These are phyloP conservation scores for Raddia distichophylla DNA, from an alignment of 176 grass and related monocot species.

Conservation along the genomic window DNA sequence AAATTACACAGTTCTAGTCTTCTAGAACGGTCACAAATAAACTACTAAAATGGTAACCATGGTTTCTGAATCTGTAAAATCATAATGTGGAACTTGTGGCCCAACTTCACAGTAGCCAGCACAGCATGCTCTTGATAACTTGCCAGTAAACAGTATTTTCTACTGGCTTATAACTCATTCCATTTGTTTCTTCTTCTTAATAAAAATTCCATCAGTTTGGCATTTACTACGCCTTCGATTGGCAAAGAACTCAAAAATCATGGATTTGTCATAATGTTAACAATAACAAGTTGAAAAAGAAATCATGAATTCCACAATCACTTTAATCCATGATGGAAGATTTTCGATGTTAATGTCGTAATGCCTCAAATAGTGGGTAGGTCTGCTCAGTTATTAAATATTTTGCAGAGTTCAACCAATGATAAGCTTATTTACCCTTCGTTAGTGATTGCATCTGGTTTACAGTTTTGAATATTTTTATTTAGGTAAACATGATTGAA, in stretches of 20 bases:
- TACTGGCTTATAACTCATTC: conserved; percentile 3
- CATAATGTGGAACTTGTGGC: conserved; percentile 1
- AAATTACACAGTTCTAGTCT: conserved; percentile 11
- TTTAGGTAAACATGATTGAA: neutral
- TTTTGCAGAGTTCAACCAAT: neutral
- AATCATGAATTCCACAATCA: conserved; percentile 14
- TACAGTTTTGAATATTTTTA: neutral
- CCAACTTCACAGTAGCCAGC: conserved; percentile 13
- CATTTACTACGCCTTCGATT: conserved; percentile 8
- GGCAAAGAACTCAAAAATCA: conserved; percentile 17
- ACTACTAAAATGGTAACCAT: neutral
- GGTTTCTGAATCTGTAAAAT: neutral
- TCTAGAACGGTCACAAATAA: conserved; percentile 2
- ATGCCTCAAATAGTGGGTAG: neutral
- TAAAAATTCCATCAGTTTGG: conserved; percentile 1
- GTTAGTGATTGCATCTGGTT: neutral
- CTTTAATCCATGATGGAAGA: conserved; percentile 12
- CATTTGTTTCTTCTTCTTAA: neutral
- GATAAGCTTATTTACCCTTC: neutral
- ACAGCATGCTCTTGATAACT: conserved; percentile 1
- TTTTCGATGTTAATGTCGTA: conserved; percentile 17
- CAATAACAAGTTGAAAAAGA: neutral
- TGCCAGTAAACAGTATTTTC: conserved; percentile 5
- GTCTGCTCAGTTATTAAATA: conserved; percentile 13
- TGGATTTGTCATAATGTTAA: neutral